A percentile compares a stretch with the other conserved stretches of the same genome.
These are phyloP conservation scores for Senecio squalidus DNA, from an alignment of 140 eudicot species.

Conservation along the genomic window DNA sequence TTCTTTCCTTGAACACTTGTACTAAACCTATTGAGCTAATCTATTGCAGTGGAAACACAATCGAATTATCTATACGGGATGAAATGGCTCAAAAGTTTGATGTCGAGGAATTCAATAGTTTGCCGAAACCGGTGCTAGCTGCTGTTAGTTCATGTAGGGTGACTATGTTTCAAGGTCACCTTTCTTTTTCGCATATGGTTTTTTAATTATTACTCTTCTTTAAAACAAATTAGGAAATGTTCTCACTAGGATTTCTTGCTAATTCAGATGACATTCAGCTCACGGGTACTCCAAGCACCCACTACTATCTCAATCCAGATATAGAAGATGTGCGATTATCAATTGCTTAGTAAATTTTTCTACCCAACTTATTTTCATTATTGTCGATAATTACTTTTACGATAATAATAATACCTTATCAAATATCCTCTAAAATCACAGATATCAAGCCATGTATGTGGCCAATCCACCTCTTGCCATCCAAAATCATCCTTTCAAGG, in stretches of 20 bases:
- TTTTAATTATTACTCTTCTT: too few species aligned
- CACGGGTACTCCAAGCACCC: neutral
- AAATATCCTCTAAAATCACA: neutral
- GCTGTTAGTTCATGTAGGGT: neutral
- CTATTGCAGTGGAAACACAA: neutral
- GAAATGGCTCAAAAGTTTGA: neutral
- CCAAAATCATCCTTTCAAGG: neutral
- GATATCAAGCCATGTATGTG: neutral
- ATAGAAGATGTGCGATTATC: neutral
- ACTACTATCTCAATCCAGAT: neutral
- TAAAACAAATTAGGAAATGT: neutral
- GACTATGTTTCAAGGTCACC: neutral
- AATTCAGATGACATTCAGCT: neutral
- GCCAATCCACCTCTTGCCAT: neutral
- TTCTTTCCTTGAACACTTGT: too few species aligned
- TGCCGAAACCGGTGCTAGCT: neutral
- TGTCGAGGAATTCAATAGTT: neutral
- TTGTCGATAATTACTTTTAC: too few species aligned
- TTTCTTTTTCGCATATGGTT: neutral
- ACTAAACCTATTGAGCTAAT: too few species aligned
- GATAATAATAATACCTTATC: neutral
- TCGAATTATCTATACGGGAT: neutral
- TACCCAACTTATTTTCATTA: too few species aligned
- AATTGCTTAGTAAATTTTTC: neutral
- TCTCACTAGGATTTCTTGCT: too few species aligned